Evolutionary conservation across 2,329 filamentous ascomycete species (phyloP).

Genomic region (Lasiodiplodia theobromae): DNA sequence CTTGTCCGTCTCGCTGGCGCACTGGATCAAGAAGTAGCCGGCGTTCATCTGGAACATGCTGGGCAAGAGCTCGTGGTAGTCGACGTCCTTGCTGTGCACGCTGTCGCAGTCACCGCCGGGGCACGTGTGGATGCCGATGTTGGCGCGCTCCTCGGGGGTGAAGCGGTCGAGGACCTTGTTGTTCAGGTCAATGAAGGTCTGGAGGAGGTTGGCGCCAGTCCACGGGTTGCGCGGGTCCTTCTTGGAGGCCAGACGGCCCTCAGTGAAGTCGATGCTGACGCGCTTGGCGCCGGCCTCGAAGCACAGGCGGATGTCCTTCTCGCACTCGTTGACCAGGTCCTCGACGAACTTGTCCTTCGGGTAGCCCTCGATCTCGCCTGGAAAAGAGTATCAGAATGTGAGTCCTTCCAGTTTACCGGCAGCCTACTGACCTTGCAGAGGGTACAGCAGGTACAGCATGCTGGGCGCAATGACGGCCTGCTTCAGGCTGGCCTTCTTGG

Average conservation of each 20-base stretch:
- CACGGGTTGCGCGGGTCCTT: conserved; percentile 44
- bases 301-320: conserved; percentile 44
- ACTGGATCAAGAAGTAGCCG: conserved; percentile 45
- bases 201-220: conserved; percentile 40
- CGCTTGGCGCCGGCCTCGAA: conserved; percentile 42
- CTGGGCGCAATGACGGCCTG: conserved; percentile 45
- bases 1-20: conserved; percentile 41
- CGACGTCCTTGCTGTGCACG: conserved; percentile 43
- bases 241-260: conserved; percentile 41
- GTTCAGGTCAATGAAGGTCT: conserved; percentile 43
- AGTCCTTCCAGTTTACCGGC: too few species aligned
- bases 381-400: not conserved
- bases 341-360: conserved; percentile 38
- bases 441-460: conserved; percentile 45
- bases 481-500: conserved; percentile 38
- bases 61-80: conserved; percentile 42
- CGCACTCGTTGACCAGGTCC: conserved; percentile 44
- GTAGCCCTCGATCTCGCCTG: conserved; percentile 40
- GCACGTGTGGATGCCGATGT: conserved; percentile 46
- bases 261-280: conserved; percentile 45
- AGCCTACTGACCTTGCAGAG: conserved; percentile 33
- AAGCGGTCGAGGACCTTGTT: conserved; percentile 39
- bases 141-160: conserved; percentile 37
- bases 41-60: conserved; percentile 45
- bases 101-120: conserved; percentile 46